Evolutionary conservation across 2,329 filamentous ascomycete species (phyloP).

Genomic region (Bisporella sp.): DNA sequence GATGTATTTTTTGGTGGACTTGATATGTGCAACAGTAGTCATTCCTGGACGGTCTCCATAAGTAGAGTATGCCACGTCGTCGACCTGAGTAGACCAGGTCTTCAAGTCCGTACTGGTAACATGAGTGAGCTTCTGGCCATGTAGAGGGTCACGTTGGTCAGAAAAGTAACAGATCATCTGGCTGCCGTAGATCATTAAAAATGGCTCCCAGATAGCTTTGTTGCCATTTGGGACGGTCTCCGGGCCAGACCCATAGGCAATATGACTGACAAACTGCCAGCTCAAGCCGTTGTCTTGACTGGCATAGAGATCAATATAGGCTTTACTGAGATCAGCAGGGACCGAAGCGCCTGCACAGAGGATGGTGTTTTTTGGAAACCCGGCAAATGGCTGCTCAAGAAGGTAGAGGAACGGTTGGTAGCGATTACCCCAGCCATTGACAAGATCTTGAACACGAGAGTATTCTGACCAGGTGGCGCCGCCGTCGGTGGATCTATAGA

Average conservation of each 20-base stretch:
- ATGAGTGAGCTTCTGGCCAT: slow-evolving; percentile 62
- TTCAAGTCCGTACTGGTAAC: slow-evolving; percentile 50
- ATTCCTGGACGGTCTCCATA: slow-evolving; percentile 59
- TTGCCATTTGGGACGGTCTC: slow-evolving; percentile 47
- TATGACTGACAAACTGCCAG: slow-evolving; percentile 58
- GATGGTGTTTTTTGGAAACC: slow-evolving; percentile 52
- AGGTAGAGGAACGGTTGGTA: slow-evolving; percentile 62
- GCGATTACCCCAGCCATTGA: slow-evolving; percentile 38
- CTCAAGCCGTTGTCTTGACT: slow-evolving; percentile 46
- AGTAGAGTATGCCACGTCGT: slow-evolving; percentile 51
- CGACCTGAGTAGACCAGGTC: slow-evolving; percentile 48
- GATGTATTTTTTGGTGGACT: slow-evolving; percentile 44
- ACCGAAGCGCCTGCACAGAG: slow-evolving; percentile 39
- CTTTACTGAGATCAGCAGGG: slow-evolving; percentile 44
- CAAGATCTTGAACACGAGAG: slow-evolving; percentile 47
- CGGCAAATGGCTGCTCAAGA: slow-evolving; percentile 48
- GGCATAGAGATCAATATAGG: slow-evolving; percentile 61
- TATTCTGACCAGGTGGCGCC: slow-evolving; percentile 53
- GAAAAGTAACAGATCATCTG: slow-evolving; percentile 61
- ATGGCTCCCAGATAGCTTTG: slow-evolving; percentile 65
- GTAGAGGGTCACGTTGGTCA: slow-evolving; percentile 55
- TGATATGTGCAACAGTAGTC: slow-evolving; percentile 47
- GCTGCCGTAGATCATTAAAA: slow-evolving; percentile 48
- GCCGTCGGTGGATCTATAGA: slow-evolving; percentile 40
- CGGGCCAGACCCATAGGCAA: slow-evolving; percentile 55